Base-by-base conservation (phyloP, 768 basidiomycete species). In the Leucocoprinus birnbaumii region DNA sequence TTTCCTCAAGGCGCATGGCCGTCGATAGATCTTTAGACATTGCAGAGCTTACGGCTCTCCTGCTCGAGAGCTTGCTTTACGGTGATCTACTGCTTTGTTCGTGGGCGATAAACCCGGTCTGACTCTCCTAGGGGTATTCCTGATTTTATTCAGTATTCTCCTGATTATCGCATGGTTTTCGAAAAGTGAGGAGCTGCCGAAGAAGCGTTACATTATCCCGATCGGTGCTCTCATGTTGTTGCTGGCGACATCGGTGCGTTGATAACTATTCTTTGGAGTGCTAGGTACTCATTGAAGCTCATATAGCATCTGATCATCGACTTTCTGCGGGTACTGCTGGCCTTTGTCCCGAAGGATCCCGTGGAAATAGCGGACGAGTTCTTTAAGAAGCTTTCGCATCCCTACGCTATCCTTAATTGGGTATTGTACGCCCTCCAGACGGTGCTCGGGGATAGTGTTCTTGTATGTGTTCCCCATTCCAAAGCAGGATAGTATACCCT, bases 391-490 rank as follows among this genome's bases (percentile, higher is more conserved):
- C 35, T 55, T 14, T 47, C 53, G 2, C 46, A 55, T 22, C 53
- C 53, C 3, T 55, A 48, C 11, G 45, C 53, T 5, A 19, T 55
- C 16, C 14, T 55, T 2, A 55, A 55, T 26, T 55, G 53, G 53
- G 45, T 25, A 3, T 16, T 55, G 13, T 55, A 48, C 27, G 53
- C 22, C 3, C 18, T 55, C 7, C 53, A 55, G 24, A 55, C 53
- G 11, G 19, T 55, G 16, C 53, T 55, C 16, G 53, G 53, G 8
- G 53, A 55, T 4, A 48, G 46, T 26, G 38, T 55, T 14, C 19
- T 55, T 22, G 53, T 55, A 5, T 13, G 53, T 41, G 24, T 8
- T 10, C 27, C 26, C 6, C 22, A 21, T 26, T 26, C 8, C 27
- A 8, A 27, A n/a, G 16, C 1, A 27, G 16, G 10, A 18, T 13